A percentile compares a stretch with the other conserved stretches of the same genome.
phyloP scores from a whole-genome alignment of 441 rosid genomes.

The Gossypium davidsonii region DNA sequence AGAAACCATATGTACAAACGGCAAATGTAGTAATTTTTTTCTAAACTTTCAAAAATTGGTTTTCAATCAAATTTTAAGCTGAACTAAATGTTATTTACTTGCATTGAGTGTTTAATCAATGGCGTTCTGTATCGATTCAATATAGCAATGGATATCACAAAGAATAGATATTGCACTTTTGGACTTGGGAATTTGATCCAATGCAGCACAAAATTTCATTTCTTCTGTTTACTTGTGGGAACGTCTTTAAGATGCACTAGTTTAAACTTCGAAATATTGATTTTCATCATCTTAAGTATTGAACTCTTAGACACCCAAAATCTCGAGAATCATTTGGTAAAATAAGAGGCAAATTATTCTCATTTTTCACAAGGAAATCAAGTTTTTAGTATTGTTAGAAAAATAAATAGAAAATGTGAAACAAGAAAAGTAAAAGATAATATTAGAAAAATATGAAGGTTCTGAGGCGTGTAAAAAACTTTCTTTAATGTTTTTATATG shows the following conservation, averaged over 20 bases:
- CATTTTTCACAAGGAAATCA: background rate
- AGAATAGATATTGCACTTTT: background rate
- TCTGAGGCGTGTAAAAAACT: too few species aligned
- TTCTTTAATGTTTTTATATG: too few species aligned
- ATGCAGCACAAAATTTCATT: background rate
- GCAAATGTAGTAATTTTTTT: too few species aligned
- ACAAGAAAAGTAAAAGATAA: too few species aligned
- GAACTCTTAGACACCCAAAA: background rate
- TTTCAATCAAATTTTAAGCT: background rate
- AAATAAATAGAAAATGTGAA: too few species aligned
- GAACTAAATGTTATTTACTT: background rate
- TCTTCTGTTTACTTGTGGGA: conserved; percentile 52
- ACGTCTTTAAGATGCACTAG: background rate
- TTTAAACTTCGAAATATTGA: background rate
- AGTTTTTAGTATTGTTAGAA: background rate
- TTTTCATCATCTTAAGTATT: background rate
- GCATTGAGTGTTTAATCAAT: background rate
- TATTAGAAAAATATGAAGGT: too few species aligned
- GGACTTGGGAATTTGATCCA: background rate
- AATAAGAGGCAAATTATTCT: background rate
- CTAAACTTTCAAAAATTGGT: too few species aligned
- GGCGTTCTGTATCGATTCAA: background rate
- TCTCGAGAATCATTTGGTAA: background rate
- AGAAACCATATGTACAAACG: too few species aligned
- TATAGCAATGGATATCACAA: background rate